Evolutionary conservation across 352 stramenopile genomes (phyloP), one percentile per base, ranked within the genome.

Genomic region (Plasmopara halstedii): DNA sequence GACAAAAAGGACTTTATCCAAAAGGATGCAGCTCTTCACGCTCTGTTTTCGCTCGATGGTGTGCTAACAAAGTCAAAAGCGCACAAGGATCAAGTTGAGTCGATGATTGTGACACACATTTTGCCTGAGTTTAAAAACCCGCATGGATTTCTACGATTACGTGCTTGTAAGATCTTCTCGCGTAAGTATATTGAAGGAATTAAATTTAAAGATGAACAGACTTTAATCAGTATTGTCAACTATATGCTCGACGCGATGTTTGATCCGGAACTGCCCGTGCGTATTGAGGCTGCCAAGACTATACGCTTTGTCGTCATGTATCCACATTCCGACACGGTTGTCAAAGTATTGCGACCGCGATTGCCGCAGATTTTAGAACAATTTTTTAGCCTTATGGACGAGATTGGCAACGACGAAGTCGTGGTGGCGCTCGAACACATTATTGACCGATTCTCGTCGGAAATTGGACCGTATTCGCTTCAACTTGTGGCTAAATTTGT

Each of bases 381-480:
- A 62, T 99, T 98, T 66, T 99, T 99, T 69, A 86, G 83, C 35
- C 95, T 99, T 29, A 98, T 99, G 95, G 94, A 97, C 56, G 90
- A 98, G 67, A 98, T 98, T 52, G 94, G 94, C n/a, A 98, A 97
- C 49, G 96, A 99, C 64, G 93, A 98, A 68, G 95, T 99, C 20
- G 90, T 98, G 9, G 82, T 95, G 13, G 94, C 94, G 20, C 69
- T 95, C 1, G 79, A 95, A 51, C 73, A 97, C 32, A 97, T 99
- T 46, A 96, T 99, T 37, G 93, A 98, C 58, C 90, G 89, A 38
- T 99, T 98, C 70, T 91, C 90, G 1, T 91, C 97, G 32, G 87
- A 98, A 62, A 98, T 99, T 37, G 91, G 83, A 6, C 84, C 82
- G 1, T 95, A 94, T 50, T 95, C 94, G 29, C 54, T 97, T 25